A percentile compares a stretch with the other conserved stretches of the same genome.
phyloP scores from a whole-genome alignment of 2,329 filamentous ascomycete species.

The Penicillium griseofulvum region DNA sequence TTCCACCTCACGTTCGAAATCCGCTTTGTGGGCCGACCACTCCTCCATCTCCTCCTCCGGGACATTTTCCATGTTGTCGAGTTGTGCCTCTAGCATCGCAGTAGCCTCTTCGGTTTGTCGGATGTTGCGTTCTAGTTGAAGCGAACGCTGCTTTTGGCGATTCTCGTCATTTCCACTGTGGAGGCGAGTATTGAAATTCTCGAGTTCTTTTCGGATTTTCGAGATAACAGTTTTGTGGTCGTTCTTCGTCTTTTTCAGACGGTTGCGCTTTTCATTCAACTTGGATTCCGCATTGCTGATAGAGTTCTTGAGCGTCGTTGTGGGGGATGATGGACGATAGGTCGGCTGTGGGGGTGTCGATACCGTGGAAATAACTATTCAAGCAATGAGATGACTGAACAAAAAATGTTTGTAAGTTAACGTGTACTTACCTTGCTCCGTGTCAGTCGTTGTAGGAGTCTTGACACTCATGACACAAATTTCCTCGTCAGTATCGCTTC shows the following conservation, averaged over 20 bases:
- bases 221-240: conserved; percentile 60
- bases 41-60: conserved; percentile 57
- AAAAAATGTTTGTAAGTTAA: neutral
- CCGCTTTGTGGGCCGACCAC: conserved; percentile 52
- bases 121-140: conserved; percentile 62
- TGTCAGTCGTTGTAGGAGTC: conserved; percentile 58
- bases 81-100: conserved; percentile 53
- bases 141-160: conserved; percentile 59
- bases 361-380: conserved; percentile 35
- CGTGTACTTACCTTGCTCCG: conserved; percentile 54
- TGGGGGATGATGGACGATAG: conserved; percentile 62
- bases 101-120: conserved; percentile 63
- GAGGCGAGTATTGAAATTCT: conserved; percentile 56
- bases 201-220: conserved; percentile 61
- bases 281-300: conserved; percentile 62
- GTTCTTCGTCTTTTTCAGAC: conserved; percentile 58
- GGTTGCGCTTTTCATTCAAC: conserved; percentile 58
- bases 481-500: conserved; percentile 55
- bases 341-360: conserved; percentile 55
- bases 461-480: conserved; percentile 62
- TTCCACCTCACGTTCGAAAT: conserved; percentile 55
- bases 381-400: conserved; percentile 6
- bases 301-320: conserved; percentile 64
- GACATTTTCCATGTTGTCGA: conserved; percentile 55
- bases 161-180: conserved; percentile 61